Conservation (phyloP, 257 asterid species). For the Ajuga chamaepitys region DNA sequence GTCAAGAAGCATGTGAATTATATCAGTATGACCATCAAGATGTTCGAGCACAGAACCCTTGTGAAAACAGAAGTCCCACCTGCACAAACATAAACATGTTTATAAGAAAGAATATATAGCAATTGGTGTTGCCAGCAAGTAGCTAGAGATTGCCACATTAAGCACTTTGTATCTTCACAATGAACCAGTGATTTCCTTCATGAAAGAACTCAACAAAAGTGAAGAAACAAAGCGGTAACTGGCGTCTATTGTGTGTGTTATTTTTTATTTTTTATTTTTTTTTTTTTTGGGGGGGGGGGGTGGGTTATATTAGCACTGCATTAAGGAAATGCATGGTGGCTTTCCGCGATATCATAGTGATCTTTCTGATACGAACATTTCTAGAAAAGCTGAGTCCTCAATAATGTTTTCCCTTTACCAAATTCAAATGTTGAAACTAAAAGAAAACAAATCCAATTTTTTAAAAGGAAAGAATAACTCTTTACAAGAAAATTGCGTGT, state of each 20-base stretch:
- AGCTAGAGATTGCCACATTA: background rate
- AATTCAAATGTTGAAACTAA: background rate
- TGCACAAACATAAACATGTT: conserved; percentile 28
- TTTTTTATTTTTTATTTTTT: too few relatives aligned
- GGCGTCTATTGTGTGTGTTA: background rate
- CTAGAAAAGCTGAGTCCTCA: conserved; percentile 5
- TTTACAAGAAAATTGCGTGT: background rate
- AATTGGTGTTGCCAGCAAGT: background rate
- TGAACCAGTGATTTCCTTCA: conserved; percentile 1
- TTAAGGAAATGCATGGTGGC: conserved; percentile 1
- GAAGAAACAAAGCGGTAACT: conserved; percentile 5
- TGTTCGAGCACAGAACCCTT: conserved; percentile 92
- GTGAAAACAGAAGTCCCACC: conserved; percentile 93
- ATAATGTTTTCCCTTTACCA: background rate
- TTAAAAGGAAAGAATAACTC: background rate
- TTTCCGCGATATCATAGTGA: conserved; percentile 1
- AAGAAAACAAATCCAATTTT: background rate
- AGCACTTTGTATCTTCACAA: background rate
- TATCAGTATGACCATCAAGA: conserved; percentile 95
- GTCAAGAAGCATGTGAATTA: conserved; percentile 74
- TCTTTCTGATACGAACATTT: background rate
- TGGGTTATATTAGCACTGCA: background rate
- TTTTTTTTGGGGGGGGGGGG: too few relatives aligned
- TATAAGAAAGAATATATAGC: background rate
- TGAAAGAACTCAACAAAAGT: background rate